Evolutionary conservation across 352 stramenopile species (phyloP).

Genomic region (Globisporangium canariense): DNA sequence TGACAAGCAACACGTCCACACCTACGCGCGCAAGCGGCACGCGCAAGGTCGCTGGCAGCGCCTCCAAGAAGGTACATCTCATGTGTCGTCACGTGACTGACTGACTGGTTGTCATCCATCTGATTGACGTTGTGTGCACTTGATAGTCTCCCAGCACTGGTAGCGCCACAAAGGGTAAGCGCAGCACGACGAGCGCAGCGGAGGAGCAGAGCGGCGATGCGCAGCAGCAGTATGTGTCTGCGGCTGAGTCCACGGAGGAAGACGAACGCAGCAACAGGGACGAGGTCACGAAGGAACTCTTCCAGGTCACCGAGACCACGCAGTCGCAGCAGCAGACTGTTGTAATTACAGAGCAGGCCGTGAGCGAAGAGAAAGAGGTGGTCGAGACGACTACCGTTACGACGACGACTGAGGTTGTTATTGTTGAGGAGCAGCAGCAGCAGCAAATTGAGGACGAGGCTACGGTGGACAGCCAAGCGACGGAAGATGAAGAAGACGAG

Average conservation of each 20-base stretch:
- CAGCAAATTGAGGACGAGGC: conserved; percentile 11
- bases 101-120: too few relatives aligned
- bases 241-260: conserved; percentile 1
- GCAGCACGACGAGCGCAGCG: background rate
- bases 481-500: conserved; percentile 27
- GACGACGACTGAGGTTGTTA: background rate
- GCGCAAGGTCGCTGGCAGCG: conserved; percentile 12
- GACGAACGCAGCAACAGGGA: background rate
- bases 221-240: background rate
- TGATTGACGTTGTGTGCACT: background rate
- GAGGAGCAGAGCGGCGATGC: conserved; percentile 12
- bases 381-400: too few relatives aligned
- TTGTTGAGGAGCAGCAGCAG: too few relatives aligned
- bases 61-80: conserved; percentile 17
- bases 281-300: conserved; percentile 9
- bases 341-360: background rate
- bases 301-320: conserved; percentile 1
- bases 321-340: conserved; percentile 1
- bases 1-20: conserved; percentile 1
- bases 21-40: conserved; percentile 7
- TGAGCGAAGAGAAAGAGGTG: conserved; percentile 6
- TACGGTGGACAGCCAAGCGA: background rate
- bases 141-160: conserved; percentile 12
- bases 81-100: background rate
- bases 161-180: conserved; percentile 13